These are phyloP conservation scores for Exsudoporus frostii DNA, from an alignment of 768 basidiomycete genomes.

Conservation along the genomic window DNA sequence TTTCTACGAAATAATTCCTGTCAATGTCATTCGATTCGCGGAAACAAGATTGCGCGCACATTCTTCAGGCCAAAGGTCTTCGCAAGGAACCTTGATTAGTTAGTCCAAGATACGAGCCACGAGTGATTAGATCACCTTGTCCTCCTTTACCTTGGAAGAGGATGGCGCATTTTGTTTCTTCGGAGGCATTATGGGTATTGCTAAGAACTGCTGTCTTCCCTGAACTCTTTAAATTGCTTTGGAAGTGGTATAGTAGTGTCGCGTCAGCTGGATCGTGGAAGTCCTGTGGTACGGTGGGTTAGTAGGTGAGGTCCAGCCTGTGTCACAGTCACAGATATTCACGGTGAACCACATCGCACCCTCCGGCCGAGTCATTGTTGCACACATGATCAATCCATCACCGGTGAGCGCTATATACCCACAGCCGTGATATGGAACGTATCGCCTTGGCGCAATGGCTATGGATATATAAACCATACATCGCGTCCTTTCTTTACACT, in stretches of 20 bases:
- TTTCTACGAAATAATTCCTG: conserved; percentile 53
- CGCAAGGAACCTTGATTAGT: conserved; percentile 27
- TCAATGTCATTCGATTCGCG: conserved; percentile 6
- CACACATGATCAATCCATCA: neutral
- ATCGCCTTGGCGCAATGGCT: neutral
- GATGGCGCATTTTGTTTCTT: conserved; percentile 61
- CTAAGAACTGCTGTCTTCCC: neutral
- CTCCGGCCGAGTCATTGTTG: neutral
- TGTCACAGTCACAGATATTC: conserved; percentile 3
- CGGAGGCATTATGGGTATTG: conserved; percentile 60
- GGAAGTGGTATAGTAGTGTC: neutral
- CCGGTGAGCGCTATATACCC: neutral
- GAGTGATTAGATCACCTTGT: conserved; percentile 56
- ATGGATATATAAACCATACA: conserved; percentile 10
- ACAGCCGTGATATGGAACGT: neutral
- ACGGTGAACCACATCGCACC: neutral
- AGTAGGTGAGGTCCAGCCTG: neutral
- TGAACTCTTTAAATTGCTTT: neutral
- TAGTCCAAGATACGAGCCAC: conserved; percentile 16
- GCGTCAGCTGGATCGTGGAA: neutral
- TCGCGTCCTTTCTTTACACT: neutral
- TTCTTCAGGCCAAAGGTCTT: conserved; percentile 91
- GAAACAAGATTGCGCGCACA: conserved; percentile 42
- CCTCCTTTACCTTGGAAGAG: conserved; percentile 72
- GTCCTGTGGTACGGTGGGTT: neutral